These are phyloP conservation scores for Petunia hybrid DNA, from an alignment of 305 asterid species.

Conservation along the genomic window DNA sequence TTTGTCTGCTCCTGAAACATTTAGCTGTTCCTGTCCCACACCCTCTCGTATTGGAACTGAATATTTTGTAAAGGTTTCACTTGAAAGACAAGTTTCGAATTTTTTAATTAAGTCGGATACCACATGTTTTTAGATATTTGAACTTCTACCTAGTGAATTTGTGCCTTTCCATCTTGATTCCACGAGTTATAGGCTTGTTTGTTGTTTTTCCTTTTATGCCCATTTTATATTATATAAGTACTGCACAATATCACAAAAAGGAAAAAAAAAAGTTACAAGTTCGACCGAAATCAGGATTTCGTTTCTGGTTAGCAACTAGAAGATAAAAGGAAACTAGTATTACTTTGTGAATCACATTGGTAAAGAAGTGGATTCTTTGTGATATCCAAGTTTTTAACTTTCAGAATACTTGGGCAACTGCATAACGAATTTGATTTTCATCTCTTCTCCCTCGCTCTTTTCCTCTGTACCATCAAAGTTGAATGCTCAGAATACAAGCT, in stretches of 20 bases:
- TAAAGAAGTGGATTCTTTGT: not conserved
- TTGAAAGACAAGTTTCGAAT: too few relatives aligned
- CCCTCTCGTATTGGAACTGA: not conserved
- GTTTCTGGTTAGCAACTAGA: not conserved
- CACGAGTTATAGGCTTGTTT: too few relatives aligned
- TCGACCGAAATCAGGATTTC: not conserved
- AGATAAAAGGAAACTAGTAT: not conserved
- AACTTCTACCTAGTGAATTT: too few relatives aligned
- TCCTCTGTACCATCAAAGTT: too few relatives aligned
- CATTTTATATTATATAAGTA: too few relatives aligned
- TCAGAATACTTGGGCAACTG: not conserved
- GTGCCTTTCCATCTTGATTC: too few relatives aligned
- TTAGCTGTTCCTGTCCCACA: conserved; percentile 37
- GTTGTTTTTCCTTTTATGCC: too few relatives aligned
- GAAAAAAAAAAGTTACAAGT: too few relatives aligned
- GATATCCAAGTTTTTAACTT: not conserved
- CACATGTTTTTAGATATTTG: too few relatives aligned
- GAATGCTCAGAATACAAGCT: not conserved
- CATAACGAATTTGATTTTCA: not conserved
- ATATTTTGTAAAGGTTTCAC: too few relatives aligned
- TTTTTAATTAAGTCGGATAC: too few relatives aligned
- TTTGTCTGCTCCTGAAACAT: conserved; percentile 44
- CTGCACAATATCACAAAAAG: too few relatives aligned
- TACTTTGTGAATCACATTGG: not conserved
- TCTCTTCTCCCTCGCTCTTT: not conserved